These are phyloP conservation scores for Nannizzia gypsea DNA, from an alignment of 2,329 filamentous ascomycete species.

Conservation along the genomic window DNA sequence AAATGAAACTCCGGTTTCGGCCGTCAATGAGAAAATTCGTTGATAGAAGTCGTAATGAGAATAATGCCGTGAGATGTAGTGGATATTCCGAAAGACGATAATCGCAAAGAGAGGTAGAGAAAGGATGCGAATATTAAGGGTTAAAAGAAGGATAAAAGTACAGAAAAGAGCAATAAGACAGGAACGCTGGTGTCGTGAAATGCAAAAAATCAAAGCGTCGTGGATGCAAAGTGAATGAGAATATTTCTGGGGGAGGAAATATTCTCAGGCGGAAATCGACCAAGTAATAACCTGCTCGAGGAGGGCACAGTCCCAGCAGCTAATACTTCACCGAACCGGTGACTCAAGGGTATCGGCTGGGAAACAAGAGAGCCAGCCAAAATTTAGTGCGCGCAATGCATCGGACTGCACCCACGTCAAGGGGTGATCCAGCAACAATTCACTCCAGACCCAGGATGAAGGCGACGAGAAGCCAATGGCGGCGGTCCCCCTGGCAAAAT, in stretches of 20 bases:
- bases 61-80: background rate
- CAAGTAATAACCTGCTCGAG: slow-evolving; percentile 4
- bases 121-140: background rate
- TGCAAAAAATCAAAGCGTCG: background rate
- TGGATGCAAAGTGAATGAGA: background rate
- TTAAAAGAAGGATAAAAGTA: background rate
- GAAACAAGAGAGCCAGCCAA: background rate
- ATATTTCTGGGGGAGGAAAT: background rate
- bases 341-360: background rate
- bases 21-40: background rate
- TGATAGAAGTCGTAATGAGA: background rate
- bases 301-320: background rate
- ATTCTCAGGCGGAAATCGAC: background rate
- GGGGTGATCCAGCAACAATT: slow-evolving; percentile 6
- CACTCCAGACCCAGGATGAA: background rate
- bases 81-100: background rate
- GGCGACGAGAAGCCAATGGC: background rate
- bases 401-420: slow-evolving; percentile 2
- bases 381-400: slow-evolving; percentile 5
- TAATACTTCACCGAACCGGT: background rate
- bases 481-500: background rate
- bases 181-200: background rate
- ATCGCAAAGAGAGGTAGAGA: background rate
- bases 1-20: background rate
- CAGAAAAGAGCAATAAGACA: background rate